phyloP scores from a whole-genome alignment of 1,284 basidiomycete genomes.

The Sporisorium scitamineum region DNA sequence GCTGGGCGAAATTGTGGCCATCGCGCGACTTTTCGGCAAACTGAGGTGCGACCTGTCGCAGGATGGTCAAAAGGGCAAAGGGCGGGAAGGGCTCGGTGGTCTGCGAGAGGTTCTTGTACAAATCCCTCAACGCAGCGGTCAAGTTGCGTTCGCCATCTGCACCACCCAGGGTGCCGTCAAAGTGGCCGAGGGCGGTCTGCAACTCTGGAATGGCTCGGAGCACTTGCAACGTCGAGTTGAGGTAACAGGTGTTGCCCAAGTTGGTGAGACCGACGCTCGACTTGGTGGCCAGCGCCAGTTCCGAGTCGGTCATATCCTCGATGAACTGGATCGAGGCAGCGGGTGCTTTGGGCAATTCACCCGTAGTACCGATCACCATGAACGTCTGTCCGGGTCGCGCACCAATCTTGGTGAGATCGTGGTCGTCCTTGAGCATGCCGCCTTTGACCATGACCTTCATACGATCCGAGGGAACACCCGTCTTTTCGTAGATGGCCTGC shows the following conservation, averaged over 20 bases:
- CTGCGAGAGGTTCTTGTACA: slow-evolving; percentile 80
- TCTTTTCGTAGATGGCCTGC: slow-evolving; percentile 81
- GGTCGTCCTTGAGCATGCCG: slow-evolving; percentile 85
- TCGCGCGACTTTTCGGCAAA: slow-evolving; percentile 79
- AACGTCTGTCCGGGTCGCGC: slow-evolving; percentile 75
- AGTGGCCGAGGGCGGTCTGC: slow-evolving; percentile 70
- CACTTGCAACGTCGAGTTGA: slow-evolving; percentile 94
- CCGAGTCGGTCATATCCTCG: slow-evolving; percentile 85
- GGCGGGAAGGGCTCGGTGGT: slow-evolving; percentile 86
- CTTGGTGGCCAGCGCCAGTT: slow-evolving; percentile 79
- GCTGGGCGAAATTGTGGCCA: slow-evolving; percentile 80
- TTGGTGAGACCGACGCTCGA: slow-evolving; percentile 61
- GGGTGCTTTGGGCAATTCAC: slow-evolving; percentile 89
- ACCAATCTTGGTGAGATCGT: slow-evolving; percentile 83
- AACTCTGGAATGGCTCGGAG: slow-evolving; percentile 91
- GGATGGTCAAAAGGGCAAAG: slow-evolving; percentile 76
- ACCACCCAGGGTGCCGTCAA: slow-evolving; percentile 49
- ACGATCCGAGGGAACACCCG: slow-evolving; percentile 86
- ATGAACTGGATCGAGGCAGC: slow-evolving; percentile 82
- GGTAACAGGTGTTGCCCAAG: slow-evolving; percentile 89
- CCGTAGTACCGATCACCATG: slow-evolving; percentile 78
- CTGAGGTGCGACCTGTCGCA: slow-evolving; percentile 87
- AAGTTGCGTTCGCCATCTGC: slow-evolving; percentile 70
- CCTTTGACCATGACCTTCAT: slow-evolving; percentile 99
- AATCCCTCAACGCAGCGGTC: slow-evolving; percentile 76